Percentiles rank a stretch among this genome's conserved stretches.
These are phyloP conservation scores for Misopates orontium DNA, from an alignment of 257 asterid genomes.

Conservation along the genomic window DNA sequence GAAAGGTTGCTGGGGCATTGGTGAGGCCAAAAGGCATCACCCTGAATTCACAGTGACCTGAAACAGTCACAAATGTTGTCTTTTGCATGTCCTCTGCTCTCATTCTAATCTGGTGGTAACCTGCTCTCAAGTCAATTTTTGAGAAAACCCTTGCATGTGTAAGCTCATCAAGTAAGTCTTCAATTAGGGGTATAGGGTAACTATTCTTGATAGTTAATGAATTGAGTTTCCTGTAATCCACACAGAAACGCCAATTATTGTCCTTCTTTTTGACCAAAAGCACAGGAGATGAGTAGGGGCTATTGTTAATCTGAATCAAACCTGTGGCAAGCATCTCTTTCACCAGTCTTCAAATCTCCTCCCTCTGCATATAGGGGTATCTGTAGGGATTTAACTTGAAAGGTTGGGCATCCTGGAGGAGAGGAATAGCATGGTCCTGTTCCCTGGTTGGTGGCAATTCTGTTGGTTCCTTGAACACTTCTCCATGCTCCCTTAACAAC, in stretches of 20 bases:
- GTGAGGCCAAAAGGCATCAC: background rate
- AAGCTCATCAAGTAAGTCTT: background rate
- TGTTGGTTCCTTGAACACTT: background rate
- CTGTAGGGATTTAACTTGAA: background rate
- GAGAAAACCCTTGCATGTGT: background rate
- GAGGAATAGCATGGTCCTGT: background rate
- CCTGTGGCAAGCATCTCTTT: background rate
- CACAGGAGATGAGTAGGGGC: background rate
- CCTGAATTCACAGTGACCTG: too few species aligned
- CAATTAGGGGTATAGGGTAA: background rate
- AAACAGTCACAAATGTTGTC: too few species aligned
- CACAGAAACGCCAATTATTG: too few species aligned
- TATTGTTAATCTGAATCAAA: background rate
- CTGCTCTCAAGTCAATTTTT: background rate
- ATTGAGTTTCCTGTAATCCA: background rate
- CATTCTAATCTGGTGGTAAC: too few species aligned
- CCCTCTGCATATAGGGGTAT: background rate
- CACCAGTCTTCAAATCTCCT: constrained; percentile 6
- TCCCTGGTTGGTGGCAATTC: background rate
- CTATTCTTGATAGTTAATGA: too few species aligned
- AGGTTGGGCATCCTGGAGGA: background rate
- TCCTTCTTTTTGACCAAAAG: too few species aligned
- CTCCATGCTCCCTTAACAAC: background rate
- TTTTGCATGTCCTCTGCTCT: too few species aligned
- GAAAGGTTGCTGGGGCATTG: background rate